phyloP scores from a whole-genome alignment of 2,329 filamentous ascomycete genomes.

The Fusarium guadeloupense region DNA sequence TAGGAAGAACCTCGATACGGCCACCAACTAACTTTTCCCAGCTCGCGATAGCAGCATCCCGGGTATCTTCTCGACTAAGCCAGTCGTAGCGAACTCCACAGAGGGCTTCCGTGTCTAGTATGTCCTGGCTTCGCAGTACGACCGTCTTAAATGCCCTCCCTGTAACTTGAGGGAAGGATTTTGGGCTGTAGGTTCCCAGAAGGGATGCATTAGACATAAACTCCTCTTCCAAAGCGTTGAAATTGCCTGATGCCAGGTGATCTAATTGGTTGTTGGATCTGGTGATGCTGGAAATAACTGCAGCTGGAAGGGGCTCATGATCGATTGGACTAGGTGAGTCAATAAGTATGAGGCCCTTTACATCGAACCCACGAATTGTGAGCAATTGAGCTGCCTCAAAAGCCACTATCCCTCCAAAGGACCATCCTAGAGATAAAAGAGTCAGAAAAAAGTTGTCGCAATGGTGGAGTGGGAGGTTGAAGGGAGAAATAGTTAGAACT shows the following conservation, averaged over 20 bases:
- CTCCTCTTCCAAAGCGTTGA: neutral
- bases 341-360: neutral
- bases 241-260: no score
- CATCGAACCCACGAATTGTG: neutral
- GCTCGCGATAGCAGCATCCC: neutral
- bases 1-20: neutral
- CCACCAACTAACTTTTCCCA: neutral
- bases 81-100: neutral
- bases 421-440: neutral
- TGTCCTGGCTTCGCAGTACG: neutral
- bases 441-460: no score
- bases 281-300: neutral
- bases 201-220: neutral
- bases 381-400: neutral
- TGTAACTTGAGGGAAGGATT: neutral
- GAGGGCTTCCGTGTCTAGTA: neutral
- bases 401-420: neutral
- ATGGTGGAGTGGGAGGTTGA: no score
- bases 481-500: no score
- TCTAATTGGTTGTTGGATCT: no score
- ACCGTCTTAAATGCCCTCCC: neutral
- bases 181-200: neutral
- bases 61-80: neutral
- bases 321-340: neutral
- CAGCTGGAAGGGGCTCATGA: neutral